A percentile compares a stretch with the other conserved stretches of the same genome.
phyloP scores from a whole-genome alignment of 129 eudicot genomes.

The Flaveria bidentis region DNA sequence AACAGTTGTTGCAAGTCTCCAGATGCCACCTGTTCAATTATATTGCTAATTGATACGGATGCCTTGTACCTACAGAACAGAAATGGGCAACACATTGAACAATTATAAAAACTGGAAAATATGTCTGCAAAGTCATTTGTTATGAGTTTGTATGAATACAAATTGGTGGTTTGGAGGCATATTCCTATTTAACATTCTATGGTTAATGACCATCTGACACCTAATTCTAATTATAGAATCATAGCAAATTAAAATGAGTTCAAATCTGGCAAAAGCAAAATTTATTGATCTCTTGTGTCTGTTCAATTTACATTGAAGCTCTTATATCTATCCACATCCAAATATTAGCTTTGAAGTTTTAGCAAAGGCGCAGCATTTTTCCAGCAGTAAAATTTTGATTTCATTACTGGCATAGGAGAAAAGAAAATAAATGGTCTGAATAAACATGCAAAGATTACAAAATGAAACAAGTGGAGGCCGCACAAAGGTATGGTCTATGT shows the following conservation, averaged over 20 bases:
- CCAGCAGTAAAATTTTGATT: slow-evolving; percentile 1
- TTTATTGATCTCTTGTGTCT: neutral
- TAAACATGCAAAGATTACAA: neutral
- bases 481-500: neutral
- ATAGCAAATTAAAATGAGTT: slow-evolving; percentile 11
- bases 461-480: slow-evolving; percentile 2
- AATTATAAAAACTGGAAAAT: neutral
- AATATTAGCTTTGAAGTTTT: slow-evolving; percentile 8
- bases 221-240: neutral
- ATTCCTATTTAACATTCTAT: slow-evolving; percentile 10
- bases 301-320: neutral
- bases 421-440: neutral
- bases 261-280: slow-evolving; percentile 1
- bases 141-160: neutral
- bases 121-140: neutral
- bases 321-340: slow-evolving; percentile 6
- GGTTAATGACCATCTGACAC: neutral
- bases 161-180: slow-evolving; percentile 5
- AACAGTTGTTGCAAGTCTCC: slow-evolving; percentile 70
- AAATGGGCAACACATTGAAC: slow-evolving; percentile 14
- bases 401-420: slow-evolving; percentile 8
- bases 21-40: slow-evolving; percentile 59
- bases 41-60: slow-evolving; percentile 45
- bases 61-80: slow-evolving; percentile 61
- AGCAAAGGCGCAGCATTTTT: neutral